Conservation (phyloP, 306 rosid genomes). For the Astragalus glycyphyllos region DNA sequence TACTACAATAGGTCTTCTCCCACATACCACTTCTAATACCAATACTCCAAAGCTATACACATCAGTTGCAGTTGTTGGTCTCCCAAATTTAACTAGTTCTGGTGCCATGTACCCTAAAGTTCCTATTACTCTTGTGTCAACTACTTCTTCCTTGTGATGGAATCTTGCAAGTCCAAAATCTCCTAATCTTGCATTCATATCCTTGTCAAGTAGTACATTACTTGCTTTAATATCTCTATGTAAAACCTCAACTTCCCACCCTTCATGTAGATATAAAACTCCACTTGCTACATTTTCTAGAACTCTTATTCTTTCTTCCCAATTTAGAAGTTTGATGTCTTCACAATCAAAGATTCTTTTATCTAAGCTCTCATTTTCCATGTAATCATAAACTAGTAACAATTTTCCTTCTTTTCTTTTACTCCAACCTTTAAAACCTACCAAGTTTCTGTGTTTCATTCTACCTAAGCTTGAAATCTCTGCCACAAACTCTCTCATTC, state of each 20-base stretch:
- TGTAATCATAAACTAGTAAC: conserved; percentile 74
- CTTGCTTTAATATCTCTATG: conserved; percentile 77
- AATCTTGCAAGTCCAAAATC: conserved; percentile 77
- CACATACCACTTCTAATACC: conserved; percentile 65
- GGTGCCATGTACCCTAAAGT: conserved; percentile 80
- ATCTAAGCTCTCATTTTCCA: conserved; percentile 78
- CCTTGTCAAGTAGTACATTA: conserved; percentile 73
- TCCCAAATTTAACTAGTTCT: conserved; percentile 56
- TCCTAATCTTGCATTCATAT: conserved; percentile 73
- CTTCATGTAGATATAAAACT: conserved; percentile 70
- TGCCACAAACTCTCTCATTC: conserved; percentile 72
- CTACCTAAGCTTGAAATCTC: conserved; percentile 85
- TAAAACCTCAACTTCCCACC: conserved; percentile 79
- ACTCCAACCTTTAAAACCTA: conserved; percentile 81
- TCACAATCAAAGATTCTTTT: conserved; percentile 64
- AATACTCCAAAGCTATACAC: conserved; percentile 74
- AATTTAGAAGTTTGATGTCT: conserved; percentile 50
- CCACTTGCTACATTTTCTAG: conserved; percentile 74
- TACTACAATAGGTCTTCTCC: conserved; percentile 61
- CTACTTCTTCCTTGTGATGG: conserved; percentile 52
- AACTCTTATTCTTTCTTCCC: conserved; percentile 64
- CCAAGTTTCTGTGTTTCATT: conserved; percentile 73
- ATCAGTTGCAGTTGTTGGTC: conserved; percentile 56
- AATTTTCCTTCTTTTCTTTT: conserved; percentile 63
- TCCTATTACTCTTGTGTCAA: conserved; percentile 63